Evolutionary conservation across 768 basidiomycete genomes (phyloP).

Genomic region (Amanita thiersii): DNA sequence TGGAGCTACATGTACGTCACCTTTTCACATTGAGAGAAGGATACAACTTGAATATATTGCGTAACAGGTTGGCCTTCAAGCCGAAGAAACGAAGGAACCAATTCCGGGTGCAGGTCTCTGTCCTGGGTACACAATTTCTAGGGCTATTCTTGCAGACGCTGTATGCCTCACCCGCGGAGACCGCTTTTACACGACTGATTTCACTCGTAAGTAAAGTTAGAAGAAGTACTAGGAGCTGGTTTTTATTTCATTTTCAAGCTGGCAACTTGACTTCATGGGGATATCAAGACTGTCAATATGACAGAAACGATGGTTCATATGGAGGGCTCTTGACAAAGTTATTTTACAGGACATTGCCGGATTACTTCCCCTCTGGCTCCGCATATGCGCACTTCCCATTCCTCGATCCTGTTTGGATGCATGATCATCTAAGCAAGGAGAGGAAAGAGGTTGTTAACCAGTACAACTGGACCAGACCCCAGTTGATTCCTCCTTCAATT

Average conservation of each 20-base stretch:
- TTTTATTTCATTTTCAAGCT: constrained; percentile 28
- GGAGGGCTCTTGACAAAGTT: constrained; percentile 72
- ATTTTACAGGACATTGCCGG: constrained; percentile 63
- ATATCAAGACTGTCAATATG: constrained; percentile 59
- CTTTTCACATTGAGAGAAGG: neutral
- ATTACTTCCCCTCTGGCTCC: constrained; percentile 56
- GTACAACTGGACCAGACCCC: constrained; percentile 57
- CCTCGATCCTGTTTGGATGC: constrained; percentile 48
- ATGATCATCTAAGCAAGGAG: constrained; percentile 26
- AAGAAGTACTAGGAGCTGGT: neutral
- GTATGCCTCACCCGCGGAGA: constrained; percentile 73
- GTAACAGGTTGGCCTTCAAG: constrained; percentile 52
- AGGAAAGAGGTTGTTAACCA: constrained; percentile 24
- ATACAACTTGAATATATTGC: constrained; percentile 3
- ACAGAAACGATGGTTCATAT: constrained; percentile 59
- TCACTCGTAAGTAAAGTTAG: constrained; percentile 63
- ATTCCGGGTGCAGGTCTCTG: constrained; percentile 69
- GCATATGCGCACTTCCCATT: constrained; percentile 80
- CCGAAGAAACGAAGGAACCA: constrained; percentile 61
- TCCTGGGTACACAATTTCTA: constrained; percentile 77
- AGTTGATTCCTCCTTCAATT: constrained; percentile 14
- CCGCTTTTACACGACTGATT: constrained; percentile 69
- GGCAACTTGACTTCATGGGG: constrained; percentile 77
- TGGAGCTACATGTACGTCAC: constrained; percentile 63
- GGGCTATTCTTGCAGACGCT: constrained; percentile 79